Evolutionary conservation across 345 rosid species (phyloP).

Genomic region (Heritiera fomes): DNA sequence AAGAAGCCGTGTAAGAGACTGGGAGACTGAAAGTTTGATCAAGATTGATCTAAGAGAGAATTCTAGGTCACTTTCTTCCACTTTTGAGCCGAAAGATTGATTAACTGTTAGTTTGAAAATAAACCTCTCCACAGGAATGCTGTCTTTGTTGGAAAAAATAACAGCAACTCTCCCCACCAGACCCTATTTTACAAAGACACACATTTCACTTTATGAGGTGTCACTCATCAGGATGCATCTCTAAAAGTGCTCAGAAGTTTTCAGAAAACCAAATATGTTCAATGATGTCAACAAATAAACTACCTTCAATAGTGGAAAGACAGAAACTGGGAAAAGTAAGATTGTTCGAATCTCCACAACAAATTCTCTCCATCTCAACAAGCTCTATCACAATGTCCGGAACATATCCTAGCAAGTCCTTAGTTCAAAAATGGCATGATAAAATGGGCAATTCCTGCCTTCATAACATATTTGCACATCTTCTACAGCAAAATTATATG

Average conservation of each 20-base stretch:
- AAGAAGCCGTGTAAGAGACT: conserved; percentile 51
- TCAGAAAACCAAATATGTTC: not conserved
- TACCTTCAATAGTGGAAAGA: too few species aligned
- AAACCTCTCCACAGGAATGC: conserved; percentile 66
- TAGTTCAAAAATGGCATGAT: not conserved
- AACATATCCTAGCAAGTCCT: not conserved
- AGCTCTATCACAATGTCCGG: not conserved
- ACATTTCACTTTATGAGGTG: not conserved
- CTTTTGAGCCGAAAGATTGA: conserved; percentile 38
- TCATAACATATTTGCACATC: not conserved
- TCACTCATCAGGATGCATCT: not conserved
- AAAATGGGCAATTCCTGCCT: too few species aligned
- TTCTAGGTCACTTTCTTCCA: conserved; percentile 59
- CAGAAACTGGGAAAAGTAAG: not conserved
- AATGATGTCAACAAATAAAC: not conserved
- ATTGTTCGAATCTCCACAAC: not conserved
- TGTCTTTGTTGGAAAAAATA: conserved; percentile 4
- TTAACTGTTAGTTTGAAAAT: conserved; percentile 64
- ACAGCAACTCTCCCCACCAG: conserved; percentile 68
- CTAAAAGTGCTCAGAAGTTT: not conserved
- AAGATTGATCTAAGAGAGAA: conserved; percentile 78
- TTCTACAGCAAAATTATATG: not conserved
- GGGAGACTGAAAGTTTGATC: conserved; percentile 64
- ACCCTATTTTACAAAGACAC: conserved; percentile 5
- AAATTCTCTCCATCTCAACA: not conserved